These are phyloP conservation scores for Gymnopilus dilepis DNA, from an alignment of 768 basidiomycete genomes.

Conservation along the genomic window DNA sequence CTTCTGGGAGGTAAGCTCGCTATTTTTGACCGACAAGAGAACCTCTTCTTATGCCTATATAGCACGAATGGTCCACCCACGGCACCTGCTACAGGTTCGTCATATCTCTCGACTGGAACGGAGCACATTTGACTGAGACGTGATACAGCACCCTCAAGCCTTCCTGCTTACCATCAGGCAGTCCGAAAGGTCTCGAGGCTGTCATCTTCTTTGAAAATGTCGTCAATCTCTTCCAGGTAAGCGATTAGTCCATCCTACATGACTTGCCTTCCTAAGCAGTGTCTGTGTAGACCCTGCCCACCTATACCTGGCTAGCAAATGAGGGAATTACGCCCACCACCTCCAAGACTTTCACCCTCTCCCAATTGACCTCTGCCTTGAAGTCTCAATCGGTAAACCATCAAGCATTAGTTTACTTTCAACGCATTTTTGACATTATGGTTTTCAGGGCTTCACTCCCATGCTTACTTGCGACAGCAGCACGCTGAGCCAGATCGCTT, in stretches of 20 bases:
- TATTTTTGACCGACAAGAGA: not conserved
- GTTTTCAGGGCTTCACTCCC: constrained; percentile 48
- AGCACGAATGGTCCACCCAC: constrained; percentile 77
- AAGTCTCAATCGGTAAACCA: constrained; percentile 51
- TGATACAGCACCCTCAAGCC: constrained; percentile 57
- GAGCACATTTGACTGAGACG: not conserved
- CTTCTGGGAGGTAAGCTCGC: constrained; percentile 70
- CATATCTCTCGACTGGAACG: constrained; percentile 18
- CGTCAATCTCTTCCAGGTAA: constrained; percentile 62
- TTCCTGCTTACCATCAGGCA: constrained; percentile 64
- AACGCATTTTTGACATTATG: not conserved
- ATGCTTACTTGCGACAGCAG: constrained; percentile 38
- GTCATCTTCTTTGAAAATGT: constrained; percentile 69
- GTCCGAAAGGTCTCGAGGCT: constrained; percentile 66
- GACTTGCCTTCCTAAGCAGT: too few species aligned
- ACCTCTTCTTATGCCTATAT: not conserved
- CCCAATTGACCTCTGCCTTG: constrained; percentile 58
- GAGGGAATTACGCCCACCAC: constrained; percentile 79
- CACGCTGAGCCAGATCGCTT: constrained; percentile 48
- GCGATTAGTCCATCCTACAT: too few species aligned
- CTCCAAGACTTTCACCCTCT: constrained; percentile 60
- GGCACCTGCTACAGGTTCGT: constrained; percentile 61
- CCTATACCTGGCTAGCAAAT: constrained; percentile 70
- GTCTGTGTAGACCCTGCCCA: constrained; percentile 70
- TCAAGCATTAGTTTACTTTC: not conserved